Percentiles rank a stretch among this genome's conserved stretches.
Conservation (phyloP, 805 yeast genomes). For the Wickerhamomyces tratensis region DNA sequence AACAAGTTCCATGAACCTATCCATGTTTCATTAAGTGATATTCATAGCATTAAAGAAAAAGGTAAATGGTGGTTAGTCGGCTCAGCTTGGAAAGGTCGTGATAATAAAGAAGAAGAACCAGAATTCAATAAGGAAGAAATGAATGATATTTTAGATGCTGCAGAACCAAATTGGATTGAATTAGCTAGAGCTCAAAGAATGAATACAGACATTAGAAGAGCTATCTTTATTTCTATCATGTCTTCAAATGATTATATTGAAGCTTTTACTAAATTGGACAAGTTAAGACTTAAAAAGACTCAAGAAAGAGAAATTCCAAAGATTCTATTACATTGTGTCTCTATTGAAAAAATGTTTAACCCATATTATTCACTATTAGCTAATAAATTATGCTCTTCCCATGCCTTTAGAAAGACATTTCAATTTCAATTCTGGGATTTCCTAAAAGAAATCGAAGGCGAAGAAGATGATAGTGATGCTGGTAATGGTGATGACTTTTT, state of each 20-base stretch:
- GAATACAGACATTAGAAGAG: slow-evolving; percentile 93
- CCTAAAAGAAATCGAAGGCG: slow-evolving; percentile 57
- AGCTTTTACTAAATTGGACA: slow-evolving; percentile 75
- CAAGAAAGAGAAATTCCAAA: slow-evolving; percentile 85
- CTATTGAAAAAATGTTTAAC: slow-evolving; percentile 74
- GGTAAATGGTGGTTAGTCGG: slow-evolving; percentile 99
- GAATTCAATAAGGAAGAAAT: slow-evolving; percentile 10
- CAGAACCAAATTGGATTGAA: slow-evolving; percentile 75
- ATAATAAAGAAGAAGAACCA: slow-evolving; percentile 14
- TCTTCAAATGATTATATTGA: slow-evolving; percentile 89
- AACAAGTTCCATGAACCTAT: slow-evolving; percentile 58
- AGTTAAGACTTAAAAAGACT: slow-evolving; percentile 62
- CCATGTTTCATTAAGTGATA: slow-evolving; percentile 77
- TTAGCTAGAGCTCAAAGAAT: slow-evolving; percentile 80
- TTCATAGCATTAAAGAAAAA: slow-evolving; percentile 59
- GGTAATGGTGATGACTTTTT: slow-evolving; percentile 19
- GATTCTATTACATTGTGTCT: slow-evolving; percentile 78
- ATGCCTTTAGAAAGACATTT: slow-evolving; percentile 68
- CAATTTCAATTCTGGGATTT: slow-evolving; percentile 90
- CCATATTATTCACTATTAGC: slow-evolving; percentile 86
- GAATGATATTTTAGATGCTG: slow-evolving; percentile 10
- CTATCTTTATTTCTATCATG: slow-evolving; percentile 90
- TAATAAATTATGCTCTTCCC: slow-evolving; percentile 63
- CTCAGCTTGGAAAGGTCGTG: slow-evolving; percentile 87
- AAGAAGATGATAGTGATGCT: slow-evolving; percentile 32